A percentile compares a stretch with the other conserved stretches of the same genome.
phyloP scores from a whole-genome alignment of 2,329 filamentous ascomycete genomes.

The Lomentospora prolificans region DNA sequence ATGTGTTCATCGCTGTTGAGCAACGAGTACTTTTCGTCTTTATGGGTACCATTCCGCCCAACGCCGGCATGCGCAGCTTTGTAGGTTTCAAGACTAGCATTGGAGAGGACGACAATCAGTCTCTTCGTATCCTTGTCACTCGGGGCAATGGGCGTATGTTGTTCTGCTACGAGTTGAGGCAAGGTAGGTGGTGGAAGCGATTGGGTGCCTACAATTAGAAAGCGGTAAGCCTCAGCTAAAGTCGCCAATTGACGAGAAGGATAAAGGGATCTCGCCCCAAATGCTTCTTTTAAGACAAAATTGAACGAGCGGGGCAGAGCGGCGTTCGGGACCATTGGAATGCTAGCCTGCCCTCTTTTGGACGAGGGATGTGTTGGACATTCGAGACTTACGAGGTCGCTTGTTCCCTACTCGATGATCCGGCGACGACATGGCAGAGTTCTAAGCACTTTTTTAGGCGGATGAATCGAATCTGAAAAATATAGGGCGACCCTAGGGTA shows the following conservation, averaged over 20 bases:
- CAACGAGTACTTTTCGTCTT: constrained; percentile 93
- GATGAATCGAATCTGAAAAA: too few species aligned
- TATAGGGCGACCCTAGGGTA: too few species aligned
- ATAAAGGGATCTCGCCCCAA: background rate
- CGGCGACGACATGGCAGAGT: constrained; percentile 12
- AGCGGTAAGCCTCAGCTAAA: too few species aligned
- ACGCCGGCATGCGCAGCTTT: constrained; percentile 70
- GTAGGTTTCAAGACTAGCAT: constrained; percentile 96
- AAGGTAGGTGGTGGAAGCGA: constrained; percentile 87
- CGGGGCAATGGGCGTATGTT: constrained; percentile 72
- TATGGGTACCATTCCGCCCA: constrained; percentile 52
- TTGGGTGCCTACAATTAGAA: constrained; percentile 61
- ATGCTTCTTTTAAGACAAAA: background rate
- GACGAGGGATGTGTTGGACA: background rate
- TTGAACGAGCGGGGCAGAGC: background rate
- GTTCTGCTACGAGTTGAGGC: constrained; percentile 86
- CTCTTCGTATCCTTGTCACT: constrained; percentile 86
- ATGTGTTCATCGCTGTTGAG: constrained; percentile 99
- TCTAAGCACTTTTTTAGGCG: background rate
- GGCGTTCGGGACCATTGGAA: too few species aligned
- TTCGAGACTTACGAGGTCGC: constrained; percentile 31
- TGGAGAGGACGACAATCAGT: constrained; percentile 90
- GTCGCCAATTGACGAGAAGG: too few species aligned
- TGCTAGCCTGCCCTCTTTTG: background rate
- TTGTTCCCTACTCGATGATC: constrained; percentile 31